phyloP scores from a whole-genome alignment of 345 rosid species.

The Pistacia vera region DNA sequence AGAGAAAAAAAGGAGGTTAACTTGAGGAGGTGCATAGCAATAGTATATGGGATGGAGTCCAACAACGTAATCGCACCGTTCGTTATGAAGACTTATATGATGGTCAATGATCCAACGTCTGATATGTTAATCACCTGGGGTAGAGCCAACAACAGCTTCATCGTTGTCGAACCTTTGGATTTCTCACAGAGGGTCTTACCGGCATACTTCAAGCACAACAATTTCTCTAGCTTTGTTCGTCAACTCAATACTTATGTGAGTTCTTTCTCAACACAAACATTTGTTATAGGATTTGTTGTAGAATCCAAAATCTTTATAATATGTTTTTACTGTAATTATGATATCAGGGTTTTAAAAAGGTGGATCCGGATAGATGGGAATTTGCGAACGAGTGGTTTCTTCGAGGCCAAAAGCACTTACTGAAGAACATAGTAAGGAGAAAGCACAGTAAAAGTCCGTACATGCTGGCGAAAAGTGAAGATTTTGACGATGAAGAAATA shows the following conservation, averaged over 20 bases:
- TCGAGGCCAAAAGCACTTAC: conserved; percentile 76
- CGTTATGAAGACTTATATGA: conserved; percentile 80
- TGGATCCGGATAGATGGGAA: conserved; percentile 95
- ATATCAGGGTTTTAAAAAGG: conserved; percentile 82
- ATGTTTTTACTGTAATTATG: too few species aligned
- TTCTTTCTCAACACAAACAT: neutral
- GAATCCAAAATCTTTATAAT: too few species aligned
- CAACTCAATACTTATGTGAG: conserved; percentile 93
- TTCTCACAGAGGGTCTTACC: conserved; percentile 82
- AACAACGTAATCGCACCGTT: conserved; percentile 69
- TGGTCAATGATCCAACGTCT: conserved; percentile 88
- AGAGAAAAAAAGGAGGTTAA: too few species aligned
- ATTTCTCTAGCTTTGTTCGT: conserved; percentile 95
- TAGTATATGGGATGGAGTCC: conserved; percentile 42
- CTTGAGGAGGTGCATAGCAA: neutral
- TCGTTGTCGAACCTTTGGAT: conserved; percentile 80
- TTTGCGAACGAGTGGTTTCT: conserved; percentile 90
- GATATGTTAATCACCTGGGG: conserved; percentile 86
- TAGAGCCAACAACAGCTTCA: conserved; percentile 74
- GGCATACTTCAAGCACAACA: conserved; percentile 91
- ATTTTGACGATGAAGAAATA: conserved; percentile 66
- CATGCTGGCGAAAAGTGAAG: conserved; percentile 31
- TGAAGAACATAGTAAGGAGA: conserved; percentile 72
- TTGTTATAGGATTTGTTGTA: too few species aligned
- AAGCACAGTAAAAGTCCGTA: conserved; percentile 56